Evolutionary conservation across 495 filamentous ascomycete genomes (phyloP), one percentile per base, ranked within the genome.

Genomic region (Tuber magnatum): DNA sequence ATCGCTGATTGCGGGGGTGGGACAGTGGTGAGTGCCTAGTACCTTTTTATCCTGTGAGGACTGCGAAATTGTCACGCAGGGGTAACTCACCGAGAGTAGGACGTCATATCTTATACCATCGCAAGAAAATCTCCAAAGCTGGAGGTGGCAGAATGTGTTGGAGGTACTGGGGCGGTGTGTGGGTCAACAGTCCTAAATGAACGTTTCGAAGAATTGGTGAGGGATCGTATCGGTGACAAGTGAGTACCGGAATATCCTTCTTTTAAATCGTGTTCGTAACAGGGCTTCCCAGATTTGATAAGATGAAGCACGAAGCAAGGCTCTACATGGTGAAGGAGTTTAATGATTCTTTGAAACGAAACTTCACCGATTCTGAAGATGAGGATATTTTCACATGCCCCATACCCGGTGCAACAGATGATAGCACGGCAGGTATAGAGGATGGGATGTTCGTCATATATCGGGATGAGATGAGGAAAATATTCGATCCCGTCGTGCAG

Each of bases 1-100:
- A 85, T 93, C 1, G 91, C 89, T 77, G 92, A 93, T 83, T 91
- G 90, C 0, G 91, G 91, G 44, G 90, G 91, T 35, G 91, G 91
- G 1, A 93, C 91, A 0, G 91, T 93, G 0, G 77, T 80, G 74
- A 73, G 71, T 72, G 32, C 43, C 28, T 6, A 12, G 12, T 32
- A 72, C 65, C 24, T 8, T 24, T 46, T 28, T n/a, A n/a, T 46
- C 5, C 43, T 4, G 3, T 46, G 39, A 24, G n/a, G n/a, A 14
- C 39, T 6, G 12, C 43, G 32, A 71, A 12, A 6, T 10, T 71
- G n/a, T 51, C 22, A n/a, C 10, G 14, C 4, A 14, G 16, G 3
- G 4, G 10, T 28, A 16, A 71, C 43, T 40, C 12, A 41, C 22
- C 6, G 20, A 24, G 32, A 6, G 22, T 18, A 72, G 71, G 87